Base-by-base conservation (phyloP, 202 grass and related monocot genomes). In the Zizania palustris region DNA sequence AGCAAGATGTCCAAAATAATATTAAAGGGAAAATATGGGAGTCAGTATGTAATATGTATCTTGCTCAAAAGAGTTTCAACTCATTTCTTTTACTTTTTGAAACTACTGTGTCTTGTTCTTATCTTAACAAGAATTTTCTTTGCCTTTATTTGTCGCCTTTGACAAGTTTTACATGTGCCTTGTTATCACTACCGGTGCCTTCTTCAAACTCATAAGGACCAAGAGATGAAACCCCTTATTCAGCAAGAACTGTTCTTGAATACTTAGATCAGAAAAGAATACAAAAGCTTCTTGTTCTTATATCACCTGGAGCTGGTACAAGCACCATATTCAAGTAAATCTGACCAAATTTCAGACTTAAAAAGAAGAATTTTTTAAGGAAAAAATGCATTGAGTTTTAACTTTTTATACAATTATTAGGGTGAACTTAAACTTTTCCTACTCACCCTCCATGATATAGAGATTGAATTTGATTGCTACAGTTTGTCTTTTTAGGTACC, bases 261-360 rank as follows among this genome's bases (percentile, higher is more conserved):
- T 98, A 98, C 69, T 84, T 95, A 35, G 96, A 95, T 59, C 91
- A 95, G 69, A 98, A 93, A 81, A 84, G 96, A 72, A 88, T 92
- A 63, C 91, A 98, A 79, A 98, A 95, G 55, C 81, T 95, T 19
- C 80, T 98, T 3, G 77, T 98, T 66, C 89, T 98, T 80, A 91
- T 91, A 61, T 87, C 80, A 50, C 78, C 80, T 77, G 83, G 91
- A 67, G 90, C 96, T 83, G 91, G 96, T 55, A 95, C 91, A 51
- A 92, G 96, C 87, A 92, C 96, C 60, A 90, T 98, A 70, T 98
- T 98, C 75, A 98, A 99, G 77, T 92, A 99, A 87, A 92, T 95
- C 0, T 53, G 49, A 38, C 56, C 9, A 33, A 60, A 61, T 73
- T 80, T 75, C 11, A 70, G 16, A 60, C 56, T 71, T 86, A 0